Percentiles rank a stretch among this genome's conserved stretches.
Conservation (phyloP, 2,329 filamentous ascomycete genomes). For the Aspergillus niger region DNA sequence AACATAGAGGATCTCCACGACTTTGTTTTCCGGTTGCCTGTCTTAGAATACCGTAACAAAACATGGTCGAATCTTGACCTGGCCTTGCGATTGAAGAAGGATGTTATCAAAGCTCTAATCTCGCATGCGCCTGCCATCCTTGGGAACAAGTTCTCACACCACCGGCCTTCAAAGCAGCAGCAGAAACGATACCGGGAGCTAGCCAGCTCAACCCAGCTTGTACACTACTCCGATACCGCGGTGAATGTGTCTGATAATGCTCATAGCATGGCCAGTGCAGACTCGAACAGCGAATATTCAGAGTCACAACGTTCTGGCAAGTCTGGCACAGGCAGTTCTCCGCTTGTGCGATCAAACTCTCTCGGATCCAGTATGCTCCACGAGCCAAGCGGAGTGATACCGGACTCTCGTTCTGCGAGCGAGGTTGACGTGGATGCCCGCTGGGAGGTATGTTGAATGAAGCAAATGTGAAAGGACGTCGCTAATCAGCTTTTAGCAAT, state of each 20-base stretch:
- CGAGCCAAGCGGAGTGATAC: slow-evolving; percentile 26
- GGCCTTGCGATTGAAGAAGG: slow-evolving; percentile 87
- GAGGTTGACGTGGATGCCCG: slow-evolving; percentile 42
- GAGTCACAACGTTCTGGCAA: slow-evolving; percentile 40
- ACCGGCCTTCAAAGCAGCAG: slow-evolving; percentile 78
- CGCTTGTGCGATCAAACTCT: slow-evolving; percentile 39
- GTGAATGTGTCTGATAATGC: slow-evolving; percentile 31
- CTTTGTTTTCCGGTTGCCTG: slow-evolving; percentile 93
- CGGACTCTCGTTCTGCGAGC: slow-evolving; percentile 38
- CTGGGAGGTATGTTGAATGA: slow-evolving; percentile 37
- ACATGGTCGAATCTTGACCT: slow-evolving; percentile 98
- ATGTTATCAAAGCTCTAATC: slow-evolving; percentile 89
- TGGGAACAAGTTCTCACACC: slow-evolving; percentile 92
- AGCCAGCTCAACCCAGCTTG: slow-evolving; percentile 72
- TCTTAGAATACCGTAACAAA: slow-evolving; percentile 96
- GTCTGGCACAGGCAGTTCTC: slow-evolving; percentile 39
- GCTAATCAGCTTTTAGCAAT: slow-evolving; percentile 32
- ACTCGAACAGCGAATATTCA: slow-evolving; percentile 42
- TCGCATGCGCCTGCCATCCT: slow-evolving; percentile 95
- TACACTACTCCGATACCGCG: slow-evolving; percentile 46
- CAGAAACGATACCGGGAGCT: slow-evolving; percentile 78
- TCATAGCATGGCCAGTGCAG: slow-evolving; percentile 38
- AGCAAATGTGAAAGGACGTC: background rate
- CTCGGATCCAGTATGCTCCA: slow-evolving; percentile 34
- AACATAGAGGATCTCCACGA: slow-evolving; percentile 97